Evolutionary conservation across 2,329 filamentous ascomycete genomes (phyloP), one percentile per base, ranked within the genome.

Genomic region (Laburnicola sp.): DNA sequence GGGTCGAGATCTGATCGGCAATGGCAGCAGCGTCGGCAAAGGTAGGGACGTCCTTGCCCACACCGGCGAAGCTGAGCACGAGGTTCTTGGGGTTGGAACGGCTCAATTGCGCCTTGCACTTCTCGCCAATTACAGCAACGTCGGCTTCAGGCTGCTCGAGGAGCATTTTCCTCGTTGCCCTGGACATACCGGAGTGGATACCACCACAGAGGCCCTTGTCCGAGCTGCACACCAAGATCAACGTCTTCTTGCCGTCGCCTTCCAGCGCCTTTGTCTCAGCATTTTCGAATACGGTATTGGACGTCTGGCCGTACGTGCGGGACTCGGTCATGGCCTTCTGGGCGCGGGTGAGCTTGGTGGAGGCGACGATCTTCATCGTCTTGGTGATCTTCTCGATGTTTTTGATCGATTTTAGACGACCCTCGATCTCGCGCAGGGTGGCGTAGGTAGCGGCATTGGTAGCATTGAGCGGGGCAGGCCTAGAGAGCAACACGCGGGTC

Each of bases 321-420:
- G 93, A 97, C 66, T 94, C 88, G 74, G 81, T 82, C 94, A 99
- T 99, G 78, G 91, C 89, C 74, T 86, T 88, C 80, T 96, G 91
- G 66, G 94, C 94, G 72, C 94, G 91, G 77, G 86, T 96, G 75
- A 99, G 89, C 86, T 97, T 97, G 79, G 94, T 99, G 68, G 94
- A 99, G 75, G 94, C 94, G 75, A 99, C 94, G 71, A 99, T 96
- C 86, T 99, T 99, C 94, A 99, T 99, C 73, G 94, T 99, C 76
- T 97, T 97, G 80, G 94, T 99, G 84, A 99, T 99, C 85, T 99
- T 99, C 83, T 97, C 91, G 79, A 99, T 99, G 86, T 99, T 99
- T 79, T 88, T 87, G 77, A 99, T 97, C 72, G 94, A 99, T 88
- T 99, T 99, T 78, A 97, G 88, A 76, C 94, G 92, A 76, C 86